Percentiles rank a stretch among this genome's conserved stretches.
Conservation (phyloP, 768 basidiomycete genomes). For the Dentipellis fragilis region DNA sequence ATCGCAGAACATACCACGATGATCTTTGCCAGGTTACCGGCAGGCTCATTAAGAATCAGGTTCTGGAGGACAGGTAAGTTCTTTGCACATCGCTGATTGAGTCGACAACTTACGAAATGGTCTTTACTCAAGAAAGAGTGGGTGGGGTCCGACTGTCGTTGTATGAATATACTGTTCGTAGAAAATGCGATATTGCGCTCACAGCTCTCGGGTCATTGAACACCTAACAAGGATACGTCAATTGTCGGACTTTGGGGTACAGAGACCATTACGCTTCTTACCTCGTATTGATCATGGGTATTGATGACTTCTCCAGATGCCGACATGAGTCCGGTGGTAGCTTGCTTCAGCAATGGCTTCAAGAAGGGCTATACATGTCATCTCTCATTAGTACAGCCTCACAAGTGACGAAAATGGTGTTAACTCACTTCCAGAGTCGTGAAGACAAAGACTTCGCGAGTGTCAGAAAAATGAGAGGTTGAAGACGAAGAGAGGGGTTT, state of each 20-base stretch:
- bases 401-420: neutral
- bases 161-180: neutral
- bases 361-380: constrained; percentile 54
- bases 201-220: constrained; percentile 79
- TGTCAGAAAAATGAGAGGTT: neutral
- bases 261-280: constrained; percentile 11
- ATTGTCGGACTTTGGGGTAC: neutral
- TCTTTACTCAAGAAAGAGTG: constrained; percentile 87
- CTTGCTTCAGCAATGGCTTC: constrained; percentile 66
- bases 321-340: constrained; percentile 48
- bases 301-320: constrained; percentile 74
- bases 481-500: neutral
- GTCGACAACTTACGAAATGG: constrained; percentile 55
- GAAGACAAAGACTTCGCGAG: constrained; percentile 60
- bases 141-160: constrained; percentile 65
- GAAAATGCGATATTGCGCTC: constrained; percentile 18
- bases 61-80: constrained; percentile 33
- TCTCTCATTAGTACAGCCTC: neutral
- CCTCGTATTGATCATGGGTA: constrained; percentile 74
- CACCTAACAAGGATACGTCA: constrained; percentile 24
- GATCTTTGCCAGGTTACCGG: constrained; percentile 61
- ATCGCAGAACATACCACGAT: constrained; percentile 41
- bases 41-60: constrained; percentile 74
- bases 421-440: constrained; percentile 66
- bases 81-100: constrained; percentile 4